phyloP scores from a whole-genome alignment of 495 filamentous ascomycete species.

The Pseudevernia furfuracea region DNA sequence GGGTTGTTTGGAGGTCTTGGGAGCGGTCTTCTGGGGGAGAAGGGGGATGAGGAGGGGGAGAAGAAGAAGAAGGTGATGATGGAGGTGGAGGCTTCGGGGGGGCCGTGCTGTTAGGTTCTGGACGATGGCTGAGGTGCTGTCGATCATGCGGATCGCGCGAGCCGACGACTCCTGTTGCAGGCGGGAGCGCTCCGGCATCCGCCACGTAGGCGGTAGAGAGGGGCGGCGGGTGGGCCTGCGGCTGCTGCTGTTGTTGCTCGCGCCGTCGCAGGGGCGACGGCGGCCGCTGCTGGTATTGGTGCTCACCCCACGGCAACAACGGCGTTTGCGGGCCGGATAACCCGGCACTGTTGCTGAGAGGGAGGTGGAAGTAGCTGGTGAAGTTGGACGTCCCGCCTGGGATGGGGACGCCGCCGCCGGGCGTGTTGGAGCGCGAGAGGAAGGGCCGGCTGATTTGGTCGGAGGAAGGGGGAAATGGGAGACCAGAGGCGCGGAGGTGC shows the following conservation, averaged over 20 bases:
- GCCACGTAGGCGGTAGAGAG: no score
- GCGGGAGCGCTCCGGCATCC: no score
- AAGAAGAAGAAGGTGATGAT: no score
- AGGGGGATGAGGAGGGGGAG: no score
- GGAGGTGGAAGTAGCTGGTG: constrained; percentile 81
- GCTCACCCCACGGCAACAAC: constrained; percentile 40
- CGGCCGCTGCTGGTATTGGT: background rate
- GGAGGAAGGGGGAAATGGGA: constrained; percentile 28
- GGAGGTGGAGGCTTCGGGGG: no score
- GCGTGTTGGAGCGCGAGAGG: constrained; percentile 37
- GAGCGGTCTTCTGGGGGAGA: constrained; percentile 6
- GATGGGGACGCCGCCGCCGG: constrained; percentile 59
- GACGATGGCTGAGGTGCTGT: no score
- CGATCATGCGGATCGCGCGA: no score
- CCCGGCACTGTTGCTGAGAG: constrained; percentile 62
- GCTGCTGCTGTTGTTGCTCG: no score
- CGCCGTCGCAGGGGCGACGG: constrained; percentile 4
- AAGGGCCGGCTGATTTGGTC: constrained; percentile 34
- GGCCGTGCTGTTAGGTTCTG: constrained; percentile 35
- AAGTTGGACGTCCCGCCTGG: constrained; percentile 82
- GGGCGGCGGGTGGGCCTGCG: no score
- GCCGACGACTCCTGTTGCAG: no score
- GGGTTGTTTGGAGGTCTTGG: constrained; percentile 75
- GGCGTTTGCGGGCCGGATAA: constrained; percentile 82
- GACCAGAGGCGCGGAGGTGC: constrained; percentile 9